phyloP scores from a whole-genome alignment of 352 stramenopile species.

The Pythium myriotylum region DNA sequence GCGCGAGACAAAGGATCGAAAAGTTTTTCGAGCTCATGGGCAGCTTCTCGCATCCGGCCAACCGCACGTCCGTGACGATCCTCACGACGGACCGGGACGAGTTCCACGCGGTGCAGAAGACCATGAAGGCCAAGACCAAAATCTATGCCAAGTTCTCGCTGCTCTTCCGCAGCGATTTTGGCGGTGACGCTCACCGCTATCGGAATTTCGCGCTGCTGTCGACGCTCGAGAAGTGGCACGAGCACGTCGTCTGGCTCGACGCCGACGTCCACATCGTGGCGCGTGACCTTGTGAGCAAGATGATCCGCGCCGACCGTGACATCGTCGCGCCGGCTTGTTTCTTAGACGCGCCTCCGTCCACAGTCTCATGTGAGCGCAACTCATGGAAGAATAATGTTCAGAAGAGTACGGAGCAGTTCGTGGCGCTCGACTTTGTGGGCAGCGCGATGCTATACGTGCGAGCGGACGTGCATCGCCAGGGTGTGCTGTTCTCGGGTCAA shows the following conservation, averaged over 20 bases:
- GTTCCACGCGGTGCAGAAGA: conserved; percentile 26
- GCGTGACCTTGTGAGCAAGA: conserved; percentile 31
- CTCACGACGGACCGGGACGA: conserved; percentile 39
- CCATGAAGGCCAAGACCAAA: conserved; percentile 26
- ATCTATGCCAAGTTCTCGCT: conserved; percentile 32
- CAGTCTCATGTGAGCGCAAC: conserved; percentile 27
- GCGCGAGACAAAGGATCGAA: conserved; percentile 21
- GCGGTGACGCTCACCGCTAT: conserved; percentile 40
- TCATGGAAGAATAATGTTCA: conserved; percentile 25
- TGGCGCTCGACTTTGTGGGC: conserved; percentile 48
- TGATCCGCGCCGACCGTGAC: conserved; percentile 30
- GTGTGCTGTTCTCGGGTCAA: conserved; percentile 45
- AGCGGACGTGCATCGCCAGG: conserved; percentile 51
- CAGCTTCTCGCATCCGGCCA: conserved; percentile 34
- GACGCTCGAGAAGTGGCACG: conserved; percentile 40
- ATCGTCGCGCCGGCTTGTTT: conserved; percentile 31
- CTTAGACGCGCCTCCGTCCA: conserved; percentile 3
- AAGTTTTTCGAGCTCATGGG: conserved; percentile 38
- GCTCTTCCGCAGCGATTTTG: conserved; percentile 44
- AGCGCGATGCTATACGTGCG: conserved; percentile 53
- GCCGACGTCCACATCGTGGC: conserved; percentile 39
- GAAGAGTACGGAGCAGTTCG: conserved; percentile 6
- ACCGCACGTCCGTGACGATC: conserved; percentile 39
- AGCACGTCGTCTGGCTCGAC: conserved; percentile 50
- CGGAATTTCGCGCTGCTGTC: conserved; percentile 44